Base-by-base conservation (phyloP, 495 filamentous ascomycete genomes). In the Monascus purpureus region DNA sequence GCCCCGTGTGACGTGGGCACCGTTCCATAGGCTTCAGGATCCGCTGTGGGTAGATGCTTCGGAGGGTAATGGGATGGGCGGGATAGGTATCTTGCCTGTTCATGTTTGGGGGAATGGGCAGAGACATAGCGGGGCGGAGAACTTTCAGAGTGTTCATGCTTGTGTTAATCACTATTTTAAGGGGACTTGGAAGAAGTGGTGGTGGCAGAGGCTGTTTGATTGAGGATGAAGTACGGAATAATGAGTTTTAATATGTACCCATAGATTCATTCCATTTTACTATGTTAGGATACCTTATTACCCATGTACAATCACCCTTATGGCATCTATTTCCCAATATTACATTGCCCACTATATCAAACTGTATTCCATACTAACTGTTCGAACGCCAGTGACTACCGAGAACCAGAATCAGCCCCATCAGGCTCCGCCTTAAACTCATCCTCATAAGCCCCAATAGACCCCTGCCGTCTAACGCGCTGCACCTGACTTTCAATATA, bases 401-500 rank as follows among this genome's bases (percentile, higher is more conserved):
- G n/a, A n/a, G n/a, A n/a, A n/a, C n/a, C n/a, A n/a, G n/a, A n/a
- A n/a, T n/a, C n/a, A n/a, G n/a, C n/a, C n/a, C n/a, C n/a, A n/a
- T n/a, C n/a, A n/a, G 40, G 51, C 47, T 65, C 59, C 17, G 70
- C 60, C 46, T 72, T 69, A 35, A 76, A 65, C 47, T 79, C 74
- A 52, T 77, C 72, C 29, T 73, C 68, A 32, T 72, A 72, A 22
- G 53, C 55, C 15, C 55, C 66, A 27, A 63, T 55, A 18, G 57
- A 65, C 17, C 53, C 55, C 11, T 68, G 56, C 35, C 70, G 73
- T 16, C 65, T 56, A 12, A 84, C 72, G 23, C 70, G 61, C 47
- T 76, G 59, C 35, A 88, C 47, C 53, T 85, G 75, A 37, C 77
- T 68, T 20, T 61, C 69, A 22, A 90, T 77, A 44, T 88, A 87